phyloP scores from a whole-genome alignment of 2,329 filamentous ascomycete species.

The Nectriaceae sp. region DNA sequence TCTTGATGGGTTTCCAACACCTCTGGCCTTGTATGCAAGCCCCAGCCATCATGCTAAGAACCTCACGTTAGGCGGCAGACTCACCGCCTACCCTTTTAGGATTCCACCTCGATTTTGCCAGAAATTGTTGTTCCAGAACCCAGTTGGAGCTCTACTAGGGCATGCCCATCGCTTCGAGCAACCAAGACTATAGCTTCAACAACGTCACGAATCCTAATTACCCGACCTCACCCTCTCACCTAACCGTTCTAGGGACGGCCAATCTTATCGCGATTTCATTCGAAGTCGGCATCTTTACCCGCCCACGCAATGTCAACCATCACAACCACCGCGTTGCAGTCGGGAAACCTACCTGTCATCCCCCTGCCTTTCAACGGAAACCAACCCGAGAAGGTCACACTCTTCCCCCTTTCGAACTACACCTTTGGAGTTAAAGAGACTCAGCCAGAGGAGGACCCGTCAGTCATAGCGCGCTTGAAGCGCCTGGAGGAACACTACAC shows the following conservation, averaged over 20 bases:
- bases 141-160: background rate
- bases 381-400: constrained; percentile 84
- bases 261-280: background rate
- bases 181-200: background rate
- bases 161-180: background rate
- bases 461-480: constrained; percentile 87
- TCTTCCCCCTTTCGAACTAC: constrained; percentile 97
- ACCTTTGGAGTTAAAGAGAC: constrained; percentile 98
- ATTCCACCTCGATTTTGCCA: constrained; percentile 1
- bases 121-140: constrained; percentile 11
- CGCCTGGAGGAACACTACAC: constrained; percentile 95
- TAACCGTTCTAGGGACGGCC: too few species aligned
- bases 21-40: too few species aligned
- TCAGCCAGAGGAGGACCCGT: constrained; percentile 96
- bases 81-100: constrained; percentile 19
- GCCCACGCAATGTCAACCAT: constrained; percentile 73
- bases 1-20: too few species aligned
- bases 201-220: background rate
- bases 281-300: too few species aligned
- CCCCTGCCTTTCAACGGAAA: constrained; percentile 85
- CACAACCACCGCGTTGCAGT: constrained; percentile 73
- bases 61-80: background rate
- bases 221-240: too few species aligned
- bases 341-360: constrained; percentile 74
- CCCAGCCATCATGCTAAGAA: too few species aligned